A percentile compares a stretch with the other conserved stretches of the same genome.
Conservation (phyloP, 192 early-diverging fungal genomes). For the Piromyces sp. region DNA sequence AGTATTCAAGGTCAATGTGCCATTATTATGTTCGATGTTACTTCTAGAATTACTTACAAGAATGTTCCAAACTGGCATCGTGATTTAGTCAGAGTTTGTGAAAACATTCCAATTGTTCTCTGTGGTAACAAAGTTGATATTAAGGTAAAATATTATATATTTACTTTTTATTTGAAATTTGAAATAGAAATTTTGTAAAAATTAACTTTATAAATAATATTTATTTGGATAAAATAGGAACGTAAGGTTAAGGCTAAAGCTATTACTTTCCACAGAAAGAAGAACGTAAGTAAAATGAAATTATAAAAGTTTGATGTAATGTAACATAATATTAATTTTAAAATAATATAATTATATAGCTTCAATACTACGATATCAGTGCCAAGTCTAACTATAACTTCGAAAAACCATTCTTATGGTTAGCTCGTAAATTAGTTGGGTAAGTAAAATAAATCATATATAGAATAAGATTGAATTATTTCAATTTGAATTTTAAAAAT, state of each 20-base stretch:
- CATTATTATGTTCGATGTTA: conserved; percentile 99
- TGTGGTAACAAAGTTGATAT: conserved; percentile 99
- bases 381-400: conserved; percentile 99
- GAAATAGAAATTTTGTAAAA: too few relatives aligned
- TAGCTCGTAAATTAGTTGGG: conserved; percentile 88
- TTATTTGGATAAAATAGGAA: conserved; percentile 28
- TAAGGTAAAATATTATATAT: too few relatives aligned
- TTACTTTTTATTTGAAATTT: neutral
- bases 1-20: conserved; percentile 97
- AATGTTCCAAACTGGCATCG: conserved; percentile 99
- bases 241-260: conserved; percentile 99
- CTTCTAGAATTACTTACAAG: conserved; percentile 98
- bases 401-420: conserved; percentile 99
- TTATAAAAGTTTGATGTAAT: too few relatives aligned
- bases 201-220: neutral
- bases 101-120: conserved; percentile 99
- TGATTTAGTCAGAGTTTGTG: conserved; percentile 97
- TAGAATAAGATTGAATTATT: too few relatives aligned
- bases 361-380: conserved; percentile 99
- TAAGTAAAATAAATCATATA: conserved; percentile 5
- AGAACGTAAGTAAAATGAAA: conserved; percentile 10
- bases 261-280: conserved; percentile 99
- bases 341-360: conserved; percentile 7
- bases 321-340: too few relatives aligned
- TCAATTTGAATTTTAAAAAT: too few relatives aligned